Conservation (phyloP, 768 basidiomycete species). For the Tephrocybe sp. region DNA sequence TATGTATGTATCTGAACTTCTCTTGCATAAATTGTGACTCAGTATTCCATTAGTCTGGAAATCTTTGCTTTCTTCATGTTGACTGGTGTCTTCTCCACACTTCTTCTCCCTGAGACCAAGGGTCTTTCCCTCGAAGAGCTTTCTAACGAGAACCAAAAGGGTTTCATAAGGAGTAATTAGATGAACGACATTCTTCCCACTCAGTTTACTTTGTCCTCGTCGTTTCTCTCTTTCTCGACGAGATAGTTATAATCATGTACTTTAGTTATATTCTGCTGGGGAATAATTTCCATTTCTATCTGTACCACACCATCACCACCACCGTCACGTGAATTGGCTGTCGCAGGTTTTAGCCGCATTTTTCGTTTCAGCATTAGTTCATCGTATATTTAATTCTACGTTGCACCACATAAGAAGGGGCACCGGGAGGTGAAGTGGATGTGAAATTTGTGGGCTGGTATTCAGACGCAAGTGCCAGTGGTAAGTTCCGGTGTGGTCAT, state of each 20-base stretch:
- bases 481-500: conserved; percentile 33
- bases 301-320: too few species aligned
- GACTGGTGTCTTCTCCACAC: conserved; percentile 77
- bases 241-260: too few species aligned
- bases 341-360: conserved; percentile 87
- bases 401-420: conserved; percentile 69
- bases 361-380: conserved; percentile 6
- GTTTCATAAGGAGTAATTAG: too few species aligned
- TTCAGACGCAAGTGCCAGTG: conserved; percentile 16
- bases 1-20: conserved; percentile 44
- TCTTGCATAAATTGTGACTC: conserved; percentile 1
- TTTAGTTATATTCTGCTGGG: too few species aligned
- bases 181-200: too few species aligned
- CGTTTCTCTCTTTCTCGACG: too few species aligned
- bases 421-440: conserved; percentile 55
- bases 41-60: conserved; percentile 46
- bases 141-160: conserved; percentile 70
- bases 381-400: neutral
- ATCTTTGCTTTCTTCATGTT: conserved; percentile 86
- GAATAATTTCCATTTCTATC: too few species aligned
- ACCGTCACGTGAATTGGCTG: too few species aligned
- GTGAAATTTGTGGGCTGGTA: conserved; percentile 21
- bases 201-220: too few species aligned
- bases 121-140: conserved; percentile 61
- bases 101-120: conserved; percentile 80